These are phyloP conservation scores for Lanmaoa rubissima DNA, from an alignment of 768 basidiomycete genomes.

Conservation along the genomic window DNA sequence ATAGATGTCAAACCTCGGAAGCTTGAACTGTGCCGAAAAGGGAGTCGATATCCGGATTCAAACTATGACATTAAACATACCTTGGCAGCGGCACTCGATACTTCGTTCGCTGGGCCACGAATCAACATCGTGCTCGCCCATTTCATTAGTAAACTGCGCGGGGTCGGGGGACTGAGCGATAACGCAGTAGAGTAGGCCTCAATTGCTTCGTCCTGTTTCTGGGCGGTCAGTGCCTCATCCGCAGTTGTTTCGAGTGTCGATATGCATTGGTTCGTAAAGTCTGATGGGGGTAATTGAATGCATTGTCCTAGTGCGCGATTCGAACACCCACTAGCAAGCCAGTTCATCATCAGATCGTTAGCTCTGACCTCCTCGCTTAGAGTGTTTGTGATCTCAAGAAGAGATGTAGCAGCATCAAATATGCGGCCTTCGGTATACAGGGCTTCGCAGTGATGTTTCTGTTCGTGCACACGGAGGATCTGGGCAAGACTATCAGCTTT, in stretches of 20 bases:
- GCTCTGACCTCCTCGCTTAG: background rate
- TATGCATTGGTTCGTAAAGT: background rate
- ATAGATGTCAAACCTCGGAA: background rate
- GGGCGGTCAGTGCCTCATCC: background rate
- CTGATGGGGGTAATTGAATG: background rate
- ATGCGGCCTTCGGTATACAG: background rate
- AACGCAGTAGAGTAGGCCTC: background rate
- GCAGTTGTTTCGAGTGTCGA: background rate
- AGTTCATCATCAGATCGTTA: background rate
- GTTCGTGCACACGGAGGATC: background rate
- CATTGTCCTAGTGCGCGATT: fast-evolving
- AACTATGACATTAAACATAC: background rate
- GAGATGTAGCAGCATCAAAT: background rate
- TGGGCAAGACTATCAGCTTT: background rate
- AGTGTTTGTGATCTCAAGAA: background rate
- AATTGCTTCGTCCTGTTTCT: background rate
- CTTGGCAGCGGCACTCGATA: background rate
- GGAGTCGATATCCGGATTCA: no score
- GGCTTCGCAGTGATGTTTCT: background rate
- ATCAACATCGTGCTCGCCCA: background rate
- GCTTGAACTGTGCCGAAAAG: background rate
- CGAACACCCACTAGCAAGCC: background rate
- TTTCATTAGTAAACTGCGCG: background rate
- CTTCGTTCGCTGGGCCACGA: background rate
- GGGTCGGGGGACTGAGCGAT: background rate